Percentiles rank a stretch among this genome's conserved stretches.
phyloP scores from a whole-genome alignment of 225 moss, liverwort and hornwort genomes.

The Pseudoscleropodium purum region DNA sequence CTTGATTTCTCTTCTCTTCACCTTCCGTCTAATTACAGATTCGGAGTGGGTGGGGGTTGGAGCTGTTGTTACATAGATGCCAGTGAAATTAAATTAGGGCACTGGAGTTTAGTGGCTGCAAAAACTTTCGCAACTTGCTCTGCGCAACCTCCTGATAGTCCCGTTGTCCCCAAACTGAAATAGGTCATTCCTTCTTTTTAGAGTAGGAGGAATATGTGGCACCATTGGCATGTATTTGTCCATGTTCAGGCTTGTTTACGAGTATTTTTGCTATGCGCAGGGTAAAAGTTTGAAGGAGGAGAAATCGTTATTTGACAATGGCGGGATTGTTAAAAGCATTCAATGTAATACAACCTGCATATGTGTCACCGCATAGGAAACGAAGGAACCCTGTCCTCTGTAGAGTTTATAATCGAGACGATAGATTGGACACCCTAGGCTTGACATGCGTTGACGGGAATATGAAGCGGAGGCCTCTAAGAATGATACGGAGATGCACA shows the following conservation, averaged over 20 bases:
- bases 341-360: slow-evolving; percentile 6
- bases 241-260: background rate
- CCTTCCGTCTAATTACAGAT: background rate
- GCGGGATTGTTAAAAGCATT: slow-evolving; percentile 17
- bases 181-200: background rate
- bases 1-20: background rate
- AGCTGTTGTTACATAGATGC: background rate
- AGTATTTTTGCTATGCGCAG: background rate
- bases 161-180: background rate
- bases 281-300: background rate
- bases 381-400: background rate
- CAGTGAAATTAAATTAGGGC: background rate
- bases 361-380: slow-evolving; percentile 14
- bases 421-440: background rate
- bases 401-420: background rate
- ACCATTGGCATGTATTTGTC: background rate
- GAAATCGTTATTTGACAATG: background rate
- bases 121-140: background rate
- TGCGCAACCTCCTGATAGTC: background rate
- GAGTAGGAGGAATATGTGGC: background rate
- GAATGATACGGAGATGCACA: background rate
- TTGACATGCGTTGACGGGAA: background rate
- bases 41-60: background rate
- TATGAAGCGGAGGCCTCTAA: background rate
- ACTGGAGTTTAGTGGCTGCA: background rate